Conservation (phyloP, 768 basidiomycete species). For the Lactifluus echinatus region DNA sequence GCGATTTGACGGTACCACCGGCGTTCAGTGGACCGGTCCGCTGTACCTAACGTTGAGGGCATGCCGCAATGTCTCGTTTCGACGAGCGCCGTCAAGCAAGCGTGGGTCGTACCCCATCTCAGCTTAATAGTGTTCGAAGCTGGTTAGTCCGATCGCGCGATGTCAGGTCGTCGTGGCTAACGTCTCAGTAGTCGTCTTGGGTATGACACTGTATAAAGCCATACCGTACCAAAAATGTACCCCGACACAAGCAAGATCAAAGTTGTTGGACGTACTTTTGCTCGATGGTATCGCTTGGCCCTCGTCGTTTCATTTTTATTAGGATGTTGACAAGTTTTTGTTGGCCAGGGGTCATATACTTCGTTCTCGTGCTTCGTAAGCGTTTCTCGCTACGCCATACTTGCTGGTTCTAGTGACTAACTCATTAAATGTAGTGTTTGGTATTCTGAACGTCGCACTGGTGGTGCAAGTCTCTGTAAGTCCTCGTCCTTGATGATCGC, state of each 20-base stretch:
- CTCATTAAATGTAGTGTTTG: background rate
- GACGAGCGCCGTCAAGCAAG: background rate
- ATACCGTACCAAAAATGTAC: background rate
- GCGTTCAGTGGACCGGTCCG: background rate
- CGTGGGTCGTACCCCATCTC: slow-evolving; percentile 5
- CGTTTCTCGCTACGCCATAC: background rate
- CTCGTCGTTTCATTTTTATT: background rate
- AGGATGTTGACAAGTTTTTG: background rate
- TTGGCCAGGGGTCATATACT: slow-evolving; percentile 15
- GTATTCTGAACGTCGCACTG: slow-evolving; percentile 8
- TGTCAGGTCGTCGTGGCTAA: background rate
- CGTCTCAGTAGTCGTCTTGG: background rate
- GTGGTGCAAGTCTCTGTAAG: slow-evolving; percentile 7
- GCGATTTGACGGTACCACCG: background rate
- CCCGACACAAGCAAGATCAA: background rate
- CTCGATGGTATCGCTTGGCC: slow-evolving; percentile 8
- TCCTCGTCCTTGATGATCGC: background rate
- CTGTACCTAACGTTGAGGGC: background rate
- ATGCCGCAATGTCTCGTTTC: background rate
- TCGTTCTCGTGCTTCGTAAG: slow-evolving; percentile 18
- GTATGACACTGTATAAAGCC: slow-evolving; percentile 12
- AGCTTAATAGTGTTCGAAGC: slow-evolving; percentile 5
- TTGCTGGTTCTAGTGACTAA: background rate
- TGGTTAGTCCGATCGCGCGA: background rate
- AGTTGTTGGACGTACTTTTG: slow-evolving; percentile 12